phyloP scores from a whole-genome alignment of 1,284 basidiomycete genomes.

The Ganoderma resinaceum region DNA sequence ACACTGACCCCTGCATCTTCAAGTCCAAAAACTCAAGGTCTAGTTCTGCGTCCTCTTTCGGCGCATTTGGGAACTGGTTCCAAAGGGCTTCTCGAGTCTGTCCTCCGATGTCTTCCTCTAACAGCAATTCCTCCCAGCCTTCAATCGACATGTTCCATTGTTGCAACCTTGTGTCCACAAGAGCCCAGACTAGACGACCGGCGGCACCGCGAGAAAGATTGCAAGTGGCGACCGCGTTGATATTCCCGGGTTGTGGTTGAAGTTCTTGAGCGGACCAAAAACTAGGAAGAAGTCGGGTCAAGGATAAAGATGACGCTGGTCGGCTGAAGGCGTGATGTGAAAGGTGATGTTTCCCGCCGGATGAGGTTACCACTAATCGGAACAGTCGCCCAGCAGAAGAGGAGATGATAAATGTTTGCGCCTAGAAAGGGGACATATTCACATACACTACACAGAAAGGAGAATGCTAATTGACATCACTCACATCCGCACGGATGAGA shows the following conservation, averaged over 20 bases:
- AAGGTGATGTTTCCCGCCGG: conserved; percentile 71
- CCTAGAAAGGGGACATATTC: conserved; percentile 42
- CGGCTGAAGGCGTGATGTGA: conserved; percentile 62
- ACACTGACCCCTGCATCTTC: conserved; percentile 62
- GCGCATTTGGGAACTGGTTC: conserved; percentile 46
- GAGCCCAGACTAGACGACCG: conserved; percentile 65
- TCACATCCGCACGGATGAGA: conserved; percentile 68
- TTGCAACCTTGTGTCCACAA: conserved; percentile 72
- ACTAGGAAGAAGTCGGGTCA: conserved; percentile 66
- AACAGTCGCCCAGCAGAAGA: conserved; percentile 73
- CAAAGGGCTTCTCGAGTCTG: conserved; percentile 52
- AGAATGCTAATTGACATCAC: conserved; percentile 34
- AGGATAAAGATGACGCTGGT: conserved; percentile 57
- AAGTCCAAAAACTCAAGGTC: conserved; percentile 77
- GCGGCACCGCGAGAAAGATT: conserved; percentile 41
- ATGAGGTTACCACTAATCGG: conserved; percentile 67
- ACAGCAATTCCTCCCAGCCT: conserved; percentile 68
- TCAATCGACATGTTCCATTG: conserved; percentile 70
- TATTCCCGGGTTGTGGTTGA: conserved; percentile 56
- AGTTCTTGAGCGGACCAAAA: conserved; percentile 51
- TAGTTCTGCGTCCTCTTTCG: conserved; percentile 52
- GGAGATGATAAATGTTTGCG: conserved; percentile 71
- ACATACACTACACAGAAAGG: background rate
- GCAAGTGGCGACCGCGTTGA: conserved; percentile 65
- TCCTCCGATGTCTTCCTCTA: conserved; percentile 60